Evolutionary conservation across 495 filamentous ascomycete genomes (phyloP), one percentile per base, ranked within the genome.

Genomic region (Podospora comata): DNA sequence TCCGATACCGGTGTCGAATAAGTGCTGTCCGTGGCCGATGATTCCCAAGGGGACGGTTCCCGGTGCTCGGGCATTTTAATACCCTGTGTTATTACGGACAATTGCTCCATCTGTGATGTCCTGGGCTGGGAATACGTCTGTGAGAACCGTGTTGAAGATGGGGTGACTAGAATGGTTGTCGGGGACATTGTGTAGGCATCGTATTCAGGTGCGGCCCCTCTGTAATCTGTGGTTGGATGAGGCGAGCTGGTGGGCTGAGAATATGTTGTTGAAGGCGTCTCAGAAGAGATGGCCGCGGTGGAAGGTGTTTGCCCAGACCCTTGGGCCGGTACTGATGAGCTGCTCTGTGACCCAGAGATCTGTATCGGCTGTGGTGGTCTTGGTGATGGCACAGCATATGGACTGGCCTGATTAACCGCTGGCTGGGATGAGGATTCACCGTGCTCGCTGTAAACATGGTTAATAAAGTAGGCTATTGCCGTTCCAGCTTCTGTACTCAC

Each of bases 1-100:
- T 83, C 83, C n/a, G 83, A 83, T 6, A 66, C 71, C 0, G 80
- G 82, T 2, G 81, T 82, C 23, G 82, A 85, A 69, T 79, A 83
- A 30, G 74, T 79, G 71, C 84, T 86, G 55, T 82, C 81, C 26
- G 81, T 80, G 59, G 79, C 74, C 7, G 84, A 84, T 44, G 83
- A 84, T 3, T 80, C 74, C 77, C 79, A 82, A 19, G 81, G 78
- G 2, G 83, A 85, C 44, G 73, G 77, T n/a, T 81, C 79, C 54
- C 78, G 77, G 0, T 74, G 65, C 4, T 73, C 76, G 11, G 71
- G 66, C 23, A 62, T 19, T 15, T 57, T 32, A 28, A 73, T 60
- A 15, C 67, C 71, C 16, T 71, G 67, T 1, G 76, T 75, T 16
- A 70, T 69, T 13, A 74, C 65, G 28, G 48, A 68, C 13, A 76